Conservation (phyloP, 371 early-diverging fungal genomes). For the Mortierella polycephala region DNA sequence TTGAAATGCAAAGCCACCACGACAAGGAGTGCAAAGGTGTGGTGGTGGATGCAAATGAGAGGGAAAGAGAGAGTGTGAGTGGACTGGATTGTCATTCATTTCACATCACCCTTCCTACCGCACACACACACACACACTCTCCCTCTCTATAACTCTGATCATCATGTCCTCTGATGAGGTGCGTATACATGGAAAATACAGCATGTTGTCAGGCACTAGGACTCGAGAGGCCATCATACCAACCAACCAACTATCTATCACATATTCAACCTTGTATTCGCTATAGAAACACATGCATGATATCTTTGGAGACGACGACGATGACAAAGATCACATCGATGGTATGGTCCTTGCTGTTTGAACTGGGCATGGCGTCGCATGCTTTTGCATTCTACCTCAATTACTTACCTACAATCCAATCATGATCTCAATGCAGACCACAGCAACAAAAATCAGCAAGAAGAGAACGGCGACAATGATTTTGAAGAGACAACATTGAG, state of each 20-base stretch:
- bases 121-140: neutral
- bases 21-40: neutral
- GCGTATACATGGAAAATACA: neutral
- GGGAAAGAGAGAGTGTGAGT: neutral
- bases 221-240: neutral
- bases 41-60: neutral
- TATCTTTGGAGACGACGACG: constrained; percentile 52
- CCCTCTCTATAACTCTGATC: neutral
- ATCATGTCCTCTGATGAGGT: constrained; percentile 42
- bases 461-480: too few relatives aligned
- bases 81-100: too few relatives aligned
- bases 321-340: constrained; percentile 23
- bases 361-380: too few relatives aligned
- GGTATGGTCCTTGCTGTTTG: too few relatives aligned
- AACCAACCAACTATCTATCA: neutral
- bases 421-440: too few relatives aligned
- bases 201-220: neutral
- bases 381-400: too few relatives aligned
- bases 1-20: neutral
- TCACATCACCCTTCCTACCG: neutral
- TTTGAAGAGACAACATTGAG: too few relatives aligned
- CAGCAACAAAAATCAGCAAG: too few relatives aligned
- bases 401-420: too few relatives aligned
- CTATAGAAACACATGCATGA: constrained; percentile 33
- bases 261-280: neutral